These are phyloP conservation scores for Elsinoe arachidis DNA, from an alignment of 2,329 filamentous ascomycete genomes.

Conservation along the genomic window DNA sequence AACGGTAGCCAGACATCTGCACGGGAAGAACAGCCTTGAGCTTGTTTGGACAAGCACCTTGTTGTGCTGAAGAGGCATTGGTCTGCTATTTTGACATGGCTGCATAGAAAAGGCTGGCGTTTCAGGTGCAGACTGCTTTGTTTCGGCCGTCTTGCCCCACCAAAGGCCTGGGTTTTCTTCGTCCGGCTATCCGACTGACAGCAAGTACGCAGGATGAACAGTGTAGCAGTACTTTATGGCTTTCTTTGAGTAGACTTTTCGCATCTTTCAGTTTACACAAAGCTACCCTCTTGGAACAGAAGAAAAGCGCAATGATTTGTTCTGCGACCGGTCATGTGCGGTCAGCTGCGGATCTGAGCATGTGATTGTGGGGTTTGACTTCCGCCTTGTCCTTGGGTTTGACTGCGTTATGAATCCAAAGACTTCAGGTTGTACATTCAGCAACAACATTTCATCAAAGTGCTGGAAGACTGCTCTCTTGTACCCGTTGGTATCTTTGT, in stretches of 20 bases:
- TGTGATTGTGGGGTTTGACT: constrained; percentile 1
- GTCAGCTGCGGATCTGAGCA: neutral
- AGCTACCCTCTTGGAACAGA: too few species aligned
- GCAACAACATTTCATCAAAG: neutral
- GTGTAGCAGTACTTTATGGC: neutral
- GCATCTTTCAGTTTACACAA: too few species aligned
- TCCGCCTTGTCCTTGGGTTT: neutral
- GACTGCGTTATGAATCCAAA: too few species aligned
- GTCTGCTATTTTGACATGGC: neutral
- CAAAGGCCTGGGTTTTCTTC: neutral
- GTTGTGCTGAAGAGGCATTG: neutral
- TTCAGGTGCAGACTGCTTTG: neutral
- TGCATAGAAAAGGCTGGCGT: neutral
- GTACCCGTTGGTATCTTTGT: too few species aligned
- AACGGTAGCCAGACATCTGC: neutral
- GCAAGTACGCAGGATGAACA: neutral
- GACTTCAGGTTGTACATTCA: too few species aligned
- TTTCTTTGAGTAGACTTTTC: too few species aligned
- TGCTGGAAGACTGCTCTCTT: too few species aligned
- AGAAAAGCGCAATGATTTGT: too few species aligned
- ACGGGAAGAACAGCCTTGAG: neutral
- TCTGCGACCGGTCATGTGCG: neutral
- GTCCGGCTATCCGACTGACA: neutral
- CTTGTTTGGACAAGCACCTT: neutral
- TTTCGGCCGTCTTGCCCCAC: constrained; percentile 2